Base-by-base conservation (phyloP, 2,329 filamentous ascomycete species). In the Botrytis byssoidea region DNA sequence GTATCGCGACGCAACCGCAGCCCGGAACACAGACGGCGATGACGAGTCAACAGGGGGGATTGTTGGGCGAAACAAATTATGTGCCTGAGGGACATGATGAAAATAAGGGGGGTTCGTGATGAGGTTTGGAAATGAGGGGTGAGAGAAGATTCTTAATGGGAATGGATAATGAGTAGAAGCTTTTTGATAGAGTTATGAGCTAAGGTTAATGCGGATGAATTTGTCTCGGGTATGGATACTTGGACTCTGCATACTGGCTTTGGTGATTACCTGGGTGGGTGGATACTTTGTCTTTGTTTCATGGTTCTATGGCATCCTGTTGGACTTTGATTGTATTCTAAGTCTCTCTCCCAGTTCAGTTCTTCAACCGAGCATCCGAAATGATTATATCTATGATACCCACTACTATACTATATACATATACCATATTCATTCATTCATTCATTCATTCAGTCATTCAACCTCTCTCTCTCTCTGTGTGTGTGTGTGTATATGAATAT, bases 21-120 rank as follows among this genome's bases (percentile, higher is more conserved):
- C 84, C 85, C 65, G 88, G 82, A 76, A 86, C 84, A 22, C 89
- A 87, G 81, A 88, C 85, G 1, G 84, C 85, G 8, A 86, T 71
- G 72, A 64, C 60, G 37, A 73, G 71, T 63, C 51, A 55, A n/a
- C 57, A 37, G 32, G 35, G 42, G 10, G 46, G n/a, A 1, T 57
- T 92, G 85, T 82, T 93, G 29, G 91, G 91, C 35, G 91, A 92
- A 82, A 93, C 91, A 48, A 91, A 85, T 78, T 93, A 93, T 79
- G 88, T 89, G 40, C 90, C 91, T 1, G 91, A 93, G 61, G 84
- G 89, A 72, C 87, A 89, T 72, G 79, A 75, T 4, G 79, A 40
- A 1, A 25, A n/a, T 61, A 61, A 40, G 3, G 32, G 20, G 12
- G 22, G 35, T 40, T 61, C 59, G 37, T 64, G 37, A 64, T 42